phyloP scores from a whole-genome alignment of 371 early-diverging fungal genomes.

The Syncephalastrum monosporum region DNA sequence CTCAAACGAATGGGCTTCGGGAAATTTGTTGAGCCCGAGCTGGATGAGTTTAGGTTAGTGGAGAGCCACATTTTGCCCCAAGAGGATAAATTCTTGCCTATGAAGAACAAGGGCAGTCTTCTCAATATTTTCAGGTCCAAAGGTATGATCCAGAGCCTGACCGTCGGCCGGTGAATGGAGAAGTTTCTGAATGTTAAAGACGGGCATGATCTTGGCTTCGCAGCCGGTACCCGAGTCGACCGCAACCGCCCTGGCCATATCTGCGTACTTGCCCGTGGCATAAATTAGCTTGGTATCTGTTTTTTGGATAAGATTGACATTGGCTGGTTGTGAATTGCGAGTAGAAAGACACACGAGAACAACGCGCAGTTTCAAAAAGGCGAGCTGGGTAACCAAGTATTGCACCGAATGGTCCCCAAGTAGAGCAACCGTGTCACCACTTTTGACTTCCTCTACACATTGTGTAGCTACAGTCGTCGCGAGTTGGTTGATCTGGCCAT shows the following conservation, averaged over 20 bases:
- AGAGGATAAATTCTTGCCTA: conserved; percentile 1
- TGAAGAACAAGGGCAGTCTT: conserved; percentile 20
- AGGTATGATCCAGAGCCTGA: not conserved
- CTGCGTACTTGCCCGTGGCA: conserved; percentile 10
- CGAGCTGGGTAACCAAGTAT: conserved; percentile 21
- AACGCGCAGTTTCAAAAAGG: conserved; percentile 21
- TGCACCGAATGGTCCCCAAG: conserved; percentile 20
- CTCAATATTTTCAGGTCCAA: conserved; percentile 5
- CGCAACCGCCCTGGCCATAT: conserved; percentile 3
- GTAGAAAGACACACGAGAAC: conserved; percentile 22
- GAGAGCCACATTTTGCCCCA: not conserved
- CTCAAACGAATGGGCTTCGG: conserved; percentile 32
- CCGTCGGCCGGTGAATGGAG: not conserved
- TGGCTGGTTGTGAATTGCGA: conserved; percentile 30
- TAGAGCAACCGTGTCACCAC: conserved; percentile 12
- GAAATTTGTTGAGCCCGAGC: conserved; percentile 27
- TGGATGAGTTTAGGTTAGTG: not conserved
- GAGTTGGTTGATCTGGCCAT: conserved; percentile 22
- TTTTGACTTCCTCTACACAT: conserved; percentile 4
- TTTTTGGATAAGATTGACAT: conserved; percentile 20
- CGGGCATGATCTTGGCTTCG: not conserved
- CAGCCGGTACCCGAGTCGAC: not conserved
- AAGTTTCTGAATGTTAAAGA: conserved; percentile 8
- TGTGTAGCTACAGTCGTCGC: conserved; percentile 28
- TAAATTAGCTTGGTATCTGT: conserved; percentile 16